Conservation (phyloP, 148 eudicot species). For the Chenopodium suecicum region DNA sequence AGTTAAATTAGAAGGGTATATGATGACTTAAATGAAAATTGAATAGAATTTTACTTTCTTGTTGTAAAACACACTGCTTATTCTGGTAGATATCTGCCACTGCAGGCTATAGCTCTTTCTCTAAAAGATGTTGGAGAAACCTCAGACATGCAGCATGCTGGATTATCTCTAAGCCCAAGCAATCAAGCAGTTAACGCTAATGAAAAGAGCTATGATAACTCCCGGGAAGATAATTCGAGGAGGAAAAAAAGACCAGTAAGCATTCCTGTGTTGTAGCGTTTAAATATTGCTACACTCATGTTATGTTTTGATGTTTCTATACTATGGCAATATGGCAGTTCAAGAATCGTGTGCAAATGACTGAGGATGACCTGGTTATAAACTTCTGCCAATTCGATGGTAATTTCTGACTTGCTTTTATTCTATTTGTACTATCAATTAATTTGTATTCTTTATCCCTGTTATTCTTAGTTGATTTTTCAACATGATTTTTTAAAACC, state of each 20-base stretch:
- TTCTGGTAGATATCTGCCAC: neutral
- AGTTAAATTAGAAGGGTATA: neutral
- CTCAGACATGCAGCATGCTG: constrained; percentile 21
- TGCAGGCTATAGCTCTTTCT: constrained; percentile 87
- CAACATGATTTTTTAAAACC: neutral
- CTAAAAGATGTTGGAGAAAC: constrained; percentile 40
- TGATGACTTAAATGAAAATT: neutral
- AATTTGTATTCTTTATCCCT: neutral
- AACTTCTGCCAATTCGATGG: constrained; percentile 96
- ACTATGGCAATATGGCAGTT: constrained; percentile 34
- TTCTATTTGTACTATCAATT: neutral
- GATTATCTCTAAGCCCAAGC: constrained; percentile 29
- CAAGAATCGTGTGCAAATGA: constrained; percentile 70
- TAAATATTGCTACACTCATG: neutral
- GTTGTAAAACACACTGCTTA: neutral
- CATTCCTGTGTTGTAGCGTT: constrained; percentile 11
- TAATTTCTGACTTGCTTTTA: constrained; percentile 26
- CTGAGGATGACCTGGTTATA: constrained; percentile 76
- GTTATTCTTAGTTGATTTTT: neutral
- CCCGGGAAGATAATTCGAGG: constrained; percentile 39
- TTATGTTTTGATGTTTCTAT: neutral
- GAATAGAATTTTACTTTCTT: neutral
- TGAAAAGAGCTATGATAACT: constrained; percentile 30
- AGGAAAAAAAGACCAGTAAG: constrained; percentile 61
- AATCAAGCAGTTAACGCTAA: constrained; percentile 22